Evolutionary conservation across 805 yeast species (phyloP).

Genomic region (Kodamaea sagamina): DNA sequence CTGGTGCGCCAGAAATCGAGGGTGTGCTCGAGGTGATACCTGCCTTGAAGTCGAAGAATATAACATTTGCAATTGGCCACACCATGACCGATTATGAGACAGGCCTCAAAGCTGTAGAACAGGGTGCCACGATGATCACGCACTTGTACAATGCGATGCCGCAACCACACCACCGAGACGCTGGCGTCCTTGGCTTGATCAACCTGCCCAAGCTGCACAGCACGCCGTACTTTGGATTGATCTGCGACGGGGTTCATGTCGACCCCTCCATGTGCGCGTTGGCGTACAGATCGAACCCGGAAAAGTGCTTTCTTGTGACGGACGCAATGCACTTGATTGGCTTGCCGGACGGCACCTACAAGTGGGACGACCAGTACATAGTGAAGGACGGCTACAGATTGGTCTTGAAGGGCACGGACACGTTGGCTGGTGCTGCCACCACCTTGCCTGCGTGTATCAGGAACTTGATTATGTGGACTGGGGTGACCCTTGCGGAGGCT

Average conservation of each 20-base stretch:
- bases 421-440: conserved; percentile 65
- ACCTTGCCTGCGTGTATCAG: conserved; percentile 52
- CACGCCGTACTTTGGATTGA: conserved; percentile 53
- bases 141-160: conserved; percentile 67
- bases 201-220: conserved; percentile 31
- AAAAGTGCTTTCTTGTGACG: conserved; percentile 56
- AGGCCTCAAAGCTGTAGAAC: conserved; percentile 44
- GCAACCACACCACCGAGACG: conserved; percentile 58
- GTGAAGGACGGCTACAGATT: conserved; percentile 50
- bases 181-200: conserved; percentile 55
- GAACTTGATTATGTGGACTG: conserved; percentile 53
- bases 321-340: conserved; percentile 63
- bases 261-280: conserved; percentile 53
- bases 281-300: conserved; percentile 53
- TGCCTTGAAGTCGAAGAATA: conserved; percentile 30
- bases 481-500: conserved; percentile 51
- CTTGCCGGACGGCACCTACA: conserved; percentile 55
- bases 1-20: conserved; percentile 55
- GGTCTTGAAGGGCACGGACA: conserved; percentile 53
- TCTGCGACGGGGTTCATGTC: conserved; percentile 61
- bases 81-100: conserved; percentile 43
- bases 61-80: conserved; percentile 50
- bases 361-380: conserved; percentile 51
- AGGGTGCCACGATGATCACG: conserved; percentile 62
- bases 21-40: conserved; percentile 49